Evolutionary conservation across 305 asterid genomes (phyloP).

Genomic region (Solanum hybrid): DNA sequence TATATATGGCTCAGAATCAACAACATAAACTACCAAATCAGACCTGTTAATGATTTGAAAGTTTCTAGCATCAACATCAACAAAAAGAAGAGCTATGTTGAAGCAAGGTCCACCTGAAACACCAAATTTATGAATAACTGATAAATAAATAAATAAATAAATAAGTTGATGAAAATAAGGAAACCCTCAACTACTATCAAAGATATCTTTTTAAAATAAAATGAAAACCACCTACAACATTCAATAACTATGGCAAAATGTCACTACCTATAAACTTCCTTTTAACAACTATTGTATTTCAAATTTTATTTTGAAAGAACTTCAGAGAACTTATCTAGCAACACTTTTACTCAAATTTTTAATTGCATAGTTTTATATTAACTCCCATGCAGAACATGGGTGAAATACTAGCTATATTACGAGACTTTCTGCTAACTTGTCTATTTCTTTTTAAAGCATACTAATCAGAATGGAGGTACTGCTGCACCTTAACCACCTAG

Average conservation of each 20-base stretch:
- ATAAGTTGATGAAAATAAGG: not conserved
- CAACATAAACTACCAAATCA: constrained; percentile 6
- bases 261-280: not conserved
- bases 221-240: not conserved
- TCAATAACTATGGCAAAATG: not conserved
- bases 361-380: not conserved
- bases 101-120: constrained; percentile 32
- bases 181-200: not conserved
- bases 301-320: not conserved
- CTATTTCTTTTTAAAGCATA: not conserved
- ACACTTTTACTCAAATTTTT: not conserved
- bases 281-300: not conserved
- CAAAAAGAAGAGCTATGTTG: constrained; percentile 88
- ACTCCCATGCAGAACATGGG: not conserved
- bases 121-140: constrained; percentile 17
- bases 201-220: not conserved
- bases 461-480: not conserved
- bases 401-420: not conserved
- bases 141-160: not conserved
- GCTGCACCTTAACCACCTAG: not conserved
- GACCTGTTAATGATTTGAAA: constrained; percentile 57
- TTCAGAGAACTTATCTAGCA: not conserved
- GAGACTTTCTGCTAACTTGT: not conserved
- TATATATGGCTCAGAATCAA: not conserved
- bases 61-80: constrained; percentile 53